Conservation (phyloP, 257 asterid genomes). For the Avicennia marina region DNA sequence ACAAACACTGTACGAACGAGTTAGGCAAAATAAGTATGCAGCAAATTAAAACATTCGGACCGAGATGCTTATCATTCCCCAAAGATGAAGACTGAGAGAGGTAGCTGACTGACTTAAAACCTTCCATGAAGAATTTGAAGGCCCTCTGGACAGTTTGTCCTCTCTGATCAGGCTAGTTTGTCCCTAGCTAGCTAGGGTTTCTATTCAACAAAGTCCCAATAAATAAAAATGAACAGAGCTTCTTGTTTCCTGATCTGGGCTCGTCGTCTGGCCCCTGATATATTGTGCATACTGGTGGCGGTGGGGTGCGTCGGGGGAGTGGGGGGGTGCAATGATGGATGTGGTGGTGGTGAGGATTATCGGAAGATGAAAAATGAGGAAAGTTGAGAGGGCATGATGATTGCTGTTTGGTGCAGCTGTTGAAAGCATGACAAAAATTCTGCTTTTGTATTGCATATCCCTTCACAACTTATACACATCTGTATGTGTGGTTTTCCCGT, state of each 20-base stretch:
- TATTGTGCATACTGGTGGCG: slow-evolving; percentile 6
- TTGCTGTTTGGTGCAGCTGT: slow-evolving; percentile 21
- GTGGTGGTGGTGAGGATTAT: slow-evolving; percentile 30
- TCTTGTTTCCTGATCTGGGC: slow-evolving; percentile 20
- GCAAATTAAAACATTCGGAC: slow-evolving; percentile 37
- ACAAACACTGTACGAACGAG: not conserved
- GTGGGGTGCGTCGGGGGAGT: slow-evolving; percentile 17
- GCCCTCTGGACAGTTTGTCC: slow-evolving; percentile 12
- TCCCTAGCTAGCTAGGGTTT: slow-evolving; percentile 13
- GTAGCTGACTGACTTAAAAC: not conserved
- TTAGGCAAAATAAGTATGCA: not conserved
- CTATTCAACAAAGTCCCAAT: slow-evolving; percentile 10
- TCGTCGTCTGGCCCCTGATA: not conserved
- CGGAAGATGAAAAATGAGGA: slow-evolving; percentile 25
- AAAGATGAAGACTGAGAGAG: slow-evolving; percentile 8
- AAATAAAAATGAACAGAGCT: not conserved
- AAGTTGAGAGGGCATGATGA: slow-evolving; percentile 31
- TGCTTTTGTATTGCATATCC: slow-evolving; percentile 20
- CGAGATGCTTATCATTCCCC: slow-evolving; percentile 52
- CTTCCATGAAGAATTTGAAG: slow-evolving; percentile 14
- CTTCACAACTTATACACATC: not conserved
- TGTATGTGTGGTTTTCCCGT: slow-evolving; percentile 9
- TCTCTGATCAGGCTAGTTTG: slow-evolving; percentile 17
- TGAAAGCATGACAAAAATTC: slow-evolving; percentile 28
- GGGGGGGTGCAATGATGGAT: slow-evolving; percentile 21